Conservation (phyloP, 768 basidiomycete species). For the Exsudoporus frostii region DNA sequence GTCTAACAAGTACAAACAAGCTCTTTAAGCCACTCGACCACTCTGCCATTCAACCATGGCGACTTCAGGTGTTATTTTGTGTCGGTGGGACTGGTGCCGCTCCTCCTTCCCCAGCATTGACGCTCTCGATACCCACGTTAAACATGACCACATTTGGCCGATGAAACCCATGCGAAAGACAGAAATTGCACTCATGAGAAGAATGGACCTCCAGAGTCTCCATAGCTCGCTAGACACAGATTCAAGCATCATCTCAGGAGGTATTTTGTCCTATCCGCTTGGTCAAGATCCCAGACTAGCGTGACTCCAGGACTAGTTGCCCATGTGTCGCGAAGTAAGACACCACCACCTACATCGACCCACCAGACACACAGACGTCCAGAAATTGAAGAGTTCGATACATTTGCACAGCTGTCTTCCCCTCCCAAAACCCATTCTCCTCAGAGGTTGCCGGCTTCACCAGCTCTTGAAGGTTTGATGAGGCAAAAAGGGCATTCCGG, state of each 20-base stretch:
- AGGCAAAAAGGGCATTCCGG: slow-evolving; percentile 3
- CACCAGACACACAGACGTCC: neutral
- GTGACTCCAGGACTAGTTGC: slow-evolving; percentile 4
- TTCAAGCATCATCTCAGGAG: slow-evolving; percentile 12
- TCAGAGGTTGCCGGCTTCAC: slow-evolving; percentile 15
- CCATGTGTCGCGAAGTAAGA: neutral
- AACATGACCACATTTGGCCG: slow-evolving; percentile 44
- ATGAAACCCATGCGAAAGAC: slow-evolving; percentile 41
- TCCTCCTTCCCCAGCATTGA: slow-evolving; percentile 36
- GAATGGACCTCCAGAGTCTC: slow-evolving; percentile 37
- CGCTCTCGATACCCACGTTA: slow-evolving; percentile 45
- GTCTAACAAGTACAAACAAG: slow-evolving; percentile 24
- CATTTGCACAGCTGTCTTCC: slow-evolving; percentile 24
- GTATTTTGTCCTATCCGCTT: slow-evolving; percentile 11
- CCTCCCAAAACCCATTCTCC: slow-evolving; percentile 14
- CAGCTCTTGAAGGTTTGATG: slow-evolving; percentile 18
- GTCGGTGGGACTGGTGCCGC: slow-evolving; percentile 56
- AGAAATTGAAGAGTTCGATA: slow-evolving; percentile 7
- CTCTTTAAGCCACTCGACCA: neutral
- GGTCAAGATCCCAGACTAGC: neutral
- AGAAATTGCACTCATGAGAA: slow-evolving; percentile 42
- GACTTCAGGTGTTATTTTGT: slow-evolving; percentile 28
- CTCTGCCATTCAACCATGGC: neutral
- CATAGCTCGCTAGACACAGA: slow-evolving; percentile 16
- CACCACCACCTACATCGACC: neutral